Percentiles rank a stretch among this genome's conserved stretches.
phyloP scores from a whole-genome alignment of 1,284 basidiomycete species.

The Abortiporus biennis region DNA sequence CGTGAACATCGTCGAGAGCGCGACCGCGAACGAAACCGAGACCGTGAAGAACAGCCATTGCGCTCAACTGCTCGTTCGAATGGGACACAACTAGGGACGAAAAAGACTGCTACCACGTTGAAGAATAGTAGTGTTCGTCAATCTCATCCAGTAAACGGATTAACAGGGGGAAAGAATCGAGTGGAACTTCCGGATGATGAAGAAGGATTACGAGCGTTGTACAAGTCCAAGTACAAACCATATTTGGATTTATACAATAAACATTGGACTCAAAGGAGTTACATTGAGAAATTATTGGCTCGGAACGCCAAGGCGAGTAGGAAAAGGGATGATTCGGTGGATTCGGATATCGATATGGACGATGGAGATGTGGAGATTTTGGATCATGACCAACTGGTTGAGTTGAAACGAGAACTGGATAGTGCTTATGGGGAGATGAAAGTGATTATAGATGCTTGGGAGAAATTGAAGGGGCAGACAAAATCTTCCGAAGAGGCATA shows the following conservation, averaged over 20 bases:
- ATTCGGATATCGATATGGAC: constrained; percentile 42
- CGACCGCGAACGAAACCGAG: not conserved
- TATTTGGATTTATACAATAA: constrained; percentile 43
- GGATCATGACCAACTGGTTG: constrained; percentile 43
- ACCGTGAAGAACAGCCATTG: not conserved
- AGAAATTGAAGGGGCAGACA: not conserved
- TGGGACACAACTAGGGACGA: constrained; percentile 8
- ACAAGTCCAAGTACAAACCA: constrained; percentile 40
- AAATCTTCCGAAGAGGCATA: not conserved
- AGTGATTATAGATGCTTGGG: not conserved
- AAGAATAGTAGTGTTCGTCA: no score
- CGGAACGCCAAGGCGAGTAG: constrained; percentile 23
- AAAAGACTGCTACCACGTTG: constrained; percentile 9
- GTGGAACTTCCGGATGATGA: constrained; percentile 40
- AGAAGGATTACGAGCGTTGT: constrained; percentile 42
- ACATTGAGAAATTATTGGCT: constrained; percentile 36
- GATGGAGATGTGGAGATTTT: constrained; percentile 43
- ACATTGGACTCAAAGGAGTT: constrained; percentile 40
- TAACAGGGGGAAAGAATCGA: no score
- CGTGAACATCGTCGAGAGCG: constrained; percentile 5
- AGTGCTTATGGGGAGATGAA: not conserved
- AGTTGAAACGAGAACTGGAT: constrained; percentile 24
- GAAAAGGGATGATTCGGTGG: constrained; percentile 29
- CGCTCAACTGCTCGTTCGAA: constrained; percentile 1
- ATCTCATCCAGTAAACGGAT: no score